phyloP scores from a whole-genome alignment of 2,329 filamentous ascomycete species.

The Neonectria sp. region DNA sequence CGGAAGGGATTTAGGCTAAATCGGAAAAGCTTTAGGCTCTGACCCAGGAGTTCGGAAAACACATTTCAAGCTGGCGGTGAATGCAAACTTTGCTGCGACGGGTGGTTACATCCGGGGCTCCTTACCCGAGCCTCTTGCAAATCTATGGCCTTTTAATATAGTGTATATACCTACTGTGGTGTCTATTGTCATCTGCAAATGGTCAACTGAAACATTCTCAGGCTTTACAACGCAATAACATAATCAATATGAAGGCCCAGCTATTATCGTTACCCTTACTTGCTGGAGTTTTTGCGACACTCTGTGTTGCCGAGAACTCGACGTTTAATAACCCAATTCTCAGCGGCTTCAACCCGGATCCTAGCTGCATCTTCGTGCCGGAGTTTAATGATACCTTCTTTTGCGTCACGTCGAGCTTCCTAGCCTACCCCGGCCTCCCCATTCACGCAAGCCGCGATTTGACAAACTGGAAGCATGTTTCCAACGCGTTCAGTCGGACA shows the following conservation, averaged over 20 bases:
- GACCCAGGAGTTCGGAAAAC: background rate
- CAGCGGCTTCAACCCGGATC: slow-evolving; percentile 66
- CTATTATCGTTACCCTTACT: background rate
- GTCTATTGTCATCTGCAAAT: background rate
- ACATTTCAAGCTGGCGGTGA: background rate
- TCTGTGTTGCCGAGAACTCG: slow-evolving; percentile 18
- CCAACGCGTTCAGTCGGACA: slow-evolving; percentile 49
- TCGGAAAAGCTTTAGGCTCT: background rate
- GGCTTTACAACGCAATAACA: background rate
- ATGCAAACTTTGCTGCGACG: background rate
- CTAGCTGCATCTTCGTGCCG: slow-evolving; percentile 58
- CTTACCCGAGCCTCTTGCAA: background rate
- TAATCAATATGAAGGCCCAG: slow-evolving; percentile 11
- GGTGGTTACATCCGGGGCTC: background rate
- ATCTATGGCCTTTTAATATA: background rate
- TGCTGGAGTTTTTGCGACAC: background rate
- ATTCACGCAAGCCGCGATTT: slow-evolving; percentile 67
- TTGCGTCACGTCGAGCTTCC: slow-evolving; percentile 66
- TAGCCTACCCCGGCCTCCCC: slow-evolving; percentile 66
- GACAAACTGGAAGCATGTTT: slow-evolving; percentile 61
- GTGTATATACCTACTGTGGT: background rate
- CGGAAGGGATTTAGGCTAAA: slow-evolving; percentile 1
- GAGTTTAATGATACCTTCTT: slow-evolving; percentile 62
- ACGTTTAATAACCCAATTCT: slow-evolving; percentile 61
- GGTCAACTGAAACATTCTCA: background rate